A percentile compares a stretch with the other conserved stretches of the same genome.
Evolutionary conservation across 495 filamentous ascomycete genomes (phyloP).

Genomic region (Hypoxylon intermedium): DNA sequence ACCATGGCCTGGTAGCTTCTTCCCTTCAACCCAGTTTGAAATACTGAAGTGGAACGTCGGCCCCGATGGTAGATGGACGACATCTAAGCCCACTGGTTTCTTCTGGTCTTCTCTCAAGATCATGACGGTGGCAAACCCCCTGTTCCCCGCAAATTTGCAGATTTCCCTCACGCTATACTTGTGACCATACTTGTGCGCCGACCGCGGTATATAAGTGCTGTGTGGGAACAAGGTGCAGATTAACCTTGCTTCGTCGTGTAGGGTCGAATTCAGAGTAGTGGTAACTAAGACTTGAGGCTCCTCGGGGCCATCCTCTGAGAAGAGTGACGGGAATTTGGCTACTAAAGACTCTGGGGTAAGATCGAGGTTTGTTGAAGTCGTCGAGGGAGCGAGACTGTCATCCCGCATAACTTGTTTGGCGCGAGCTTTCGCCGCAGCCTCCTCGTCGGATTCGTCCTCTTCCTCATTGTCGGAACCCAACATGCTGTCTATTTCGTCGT

Average conservation of each 20-base stretch:
- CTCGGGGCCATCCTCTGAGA: constrained; percentile 64
- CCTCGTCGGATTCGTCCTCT: constrained; percentile 56
- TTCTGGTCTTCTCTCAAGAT: constrained; percentile 88
- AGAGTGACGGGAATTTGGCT: constrained; percentile 82
- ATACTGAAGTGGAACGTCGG: constrained; percentile 84
- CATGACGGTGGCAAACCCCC: constrained; percentile 78
- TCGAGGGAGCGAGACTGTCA: constrained; percentile 57
- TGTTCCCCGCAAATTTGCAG: constrained; percentile 78
- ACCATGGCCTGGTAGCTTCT: constrained; percentile 85
- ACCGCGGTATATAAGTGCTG: constrained; percentile 82
- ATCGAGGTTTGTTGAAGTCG: constrained; percentile 73
- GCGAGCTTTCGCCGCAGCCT: constrained; percentile 46
- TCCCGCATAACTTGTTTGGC: constrained; percentile 61
- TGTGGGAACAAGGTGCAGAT: constrained; percentile 86
- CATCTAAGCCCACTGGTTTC: constrained; percentile 73
- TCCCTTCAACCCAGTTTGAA: constrained; percentile 83
- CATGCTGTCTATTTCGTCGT: constrained; percentile 78
- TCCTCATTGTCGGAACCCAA: constrained; percentile 61
- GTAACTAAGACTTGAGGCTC: constrained; percentile 87
- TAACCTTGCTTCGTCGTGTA: constrained; percentile 80
- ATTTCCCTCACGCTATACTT: constrained; percentile 93
- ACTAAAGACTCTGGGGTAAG: constrained; percentile 72
- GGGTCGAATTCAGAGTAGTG: constrained; percentile 80
- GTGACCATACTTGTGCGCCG: constrained; percentile 77
- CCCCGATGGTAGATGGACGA: constrained; percentile 82